phyloP scores from a whole-genome alignment of 768 basidiomycete species.

The Astraeus odoratus region DNA sequence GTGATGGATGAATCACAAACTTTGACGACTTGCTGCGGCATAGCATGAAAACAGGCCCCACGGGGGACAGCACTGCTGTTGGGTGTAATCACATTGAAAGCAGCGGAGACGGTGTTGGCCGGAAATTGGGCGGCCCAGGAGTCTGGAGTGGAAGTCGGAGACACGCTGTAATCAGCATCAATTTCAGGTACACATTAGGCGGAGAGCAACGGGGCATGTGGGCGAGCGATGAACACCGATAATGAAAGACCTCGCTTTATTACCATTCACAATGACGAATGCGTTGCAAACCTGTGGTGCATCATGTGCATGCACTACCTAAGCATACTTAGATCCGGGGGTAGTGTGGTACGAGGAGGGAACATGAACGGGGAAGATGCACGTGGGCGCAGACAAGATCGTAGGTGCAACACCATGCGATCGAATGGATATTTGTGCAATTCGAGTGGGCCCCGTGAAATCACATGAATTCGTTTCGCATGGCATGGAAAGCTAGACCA shows the following conservation, averaged over 20 bases:
- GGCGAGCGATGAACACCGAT: background rate
- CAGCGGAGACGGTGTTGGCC: background rate
- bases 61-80: background rate
- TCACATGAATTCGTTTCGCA: too few species aligned
- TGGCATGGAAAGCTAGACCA: constrained; percentile 2
- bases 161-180: too few species aligned
- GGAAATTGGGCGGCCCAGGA: background rate
- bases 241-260: background rate
- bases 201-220: background rate
- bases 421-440: background rate
- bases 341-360: background rate
- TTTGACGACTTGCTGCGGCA: background rate
- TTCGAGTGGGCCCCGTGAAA: background rate
- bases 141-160: background rate
- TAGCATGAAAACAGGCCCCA: background rate
- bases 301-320: background rate
- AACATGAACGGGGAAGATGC: background rate
- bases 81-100: background rate
- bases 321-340: background rate
- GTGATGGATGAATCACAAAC: background rate
- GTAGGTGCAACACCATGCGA: background rate
- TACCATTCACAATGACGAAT: background rate
- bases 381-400: background rate
- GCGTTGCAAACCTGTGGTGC: background rate
- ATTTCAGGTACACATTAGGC: background rate